A percentile compares a stretch with the other conserved stretches of the same genome.
Conservation (phyloP, 1,284 basidiomycete species). For the Sanguinoderma infundibulare region DNA sequence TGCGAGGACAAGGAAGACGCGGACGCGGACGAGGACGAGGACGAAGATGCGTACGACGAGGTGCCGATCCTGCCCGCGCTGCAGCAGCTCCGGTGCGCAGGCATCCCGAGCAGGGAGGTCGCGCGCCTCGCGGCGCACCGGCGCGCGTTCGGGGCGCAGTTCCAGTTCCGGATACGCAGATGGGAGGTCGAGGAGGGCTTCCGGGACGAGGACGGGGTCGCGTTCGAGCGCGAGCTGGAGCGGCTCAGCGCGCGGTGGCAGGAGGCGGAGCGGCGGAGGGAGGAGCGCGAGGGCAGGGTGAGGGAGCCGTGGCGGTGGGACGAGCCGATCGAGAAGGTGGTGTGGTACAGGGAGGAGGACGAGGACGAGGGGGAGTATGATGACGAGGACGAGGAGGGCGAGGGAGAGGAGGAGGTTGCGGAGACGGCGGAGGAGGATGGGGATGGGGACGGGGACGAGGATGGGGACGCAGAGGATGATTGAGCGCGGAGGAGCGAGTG, state of each 20-base stretch:
- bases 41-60: neutral
- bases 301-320: constrained; percentile 26
- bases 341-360: constrained; percentile 31
- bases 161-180: constrained; percentile 21
- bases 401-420: constrained; percentile 13
- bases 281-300: constrained; percentile 10
- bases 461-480: constrained; percentile 5
- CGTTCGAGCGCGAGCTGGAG: constrained; percentile 23
- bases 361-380: constrained; percentile 21
- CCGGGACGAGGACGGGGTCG: constrained; percentile 28
- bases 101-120: constrained; percentile 25
- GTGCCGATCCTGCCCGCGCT: constrained; percentile 33
- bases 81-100: constrained; percentile 28
- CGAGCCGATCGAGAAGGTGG: constrained; percentile 28
- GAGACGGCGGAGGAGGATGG: constrained; percentile 18
- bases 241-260: constrained; percentile 10
- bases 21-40: neutral
- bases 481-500: neutral
- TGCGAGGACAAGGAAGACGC: too few species aligned
- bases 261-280: neutral
- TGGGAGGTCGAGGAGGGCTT: constrained; percentile 31
- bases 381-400: constrained; percentile 11
- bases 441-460: constrained; percentile 5
- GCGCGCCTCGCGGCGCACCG: constrained; percentile 27
- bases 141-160: constrained; percentile 14